Evolutionary conservation across 345 rosid species (phyloP).

Genomic region (Limnanthes douglasii): DNA sequence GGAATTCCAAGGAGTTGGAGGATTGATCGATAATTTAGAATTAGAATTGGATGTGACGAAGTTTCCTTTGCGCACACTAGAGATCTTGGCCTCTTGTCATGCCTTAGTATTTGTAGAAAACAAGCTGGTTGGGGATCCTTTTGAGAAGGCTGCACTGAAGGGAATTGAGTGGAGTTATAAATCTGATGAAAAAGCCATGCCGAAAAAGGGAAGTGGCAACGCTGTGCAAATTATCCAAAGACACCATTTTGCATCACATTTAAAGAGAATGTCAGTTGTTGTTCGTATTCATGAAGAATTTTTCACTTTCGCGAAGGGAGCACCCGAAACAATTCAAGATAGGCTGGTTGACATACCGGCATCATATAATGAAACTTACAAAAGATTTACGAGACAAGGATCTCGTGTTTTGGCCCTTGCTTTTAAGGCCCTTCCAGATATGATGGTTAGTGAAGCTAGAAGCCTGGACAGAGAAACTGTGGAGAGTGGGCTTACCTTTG

Average conservation of each 20-base stretch:
- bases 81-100: constrained; percentile 98
- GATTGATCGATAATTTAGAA: constrained; percentile 34
- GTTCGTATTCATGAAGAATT: constrained; percentile 75
- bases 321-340: constrained; percentile 96
- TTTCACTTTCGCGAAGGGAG: constrained; percentile 95
- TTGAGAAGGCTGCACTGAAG: constrained; percentile 96
- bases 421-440: constrained; percentile 83
- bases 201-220: constrained; percentile 87
- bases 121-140: constrained; percentile 99
- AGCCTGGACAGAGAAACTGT: constrained; percentile 85
- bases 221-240: constrained; percentile 96
- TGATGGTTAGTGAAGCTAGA: constrained; percentile 96
- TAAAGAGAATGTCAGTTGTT: constrained; percentile 93
- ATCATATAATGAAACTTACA: constrained; percentile 64
- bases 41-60: constrained; percentile 78
- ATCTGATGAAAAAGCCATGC: constrained; percentile 98
- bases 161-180: constrained; percentile 99
- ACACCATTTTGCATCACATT: constrained; percentile 93
- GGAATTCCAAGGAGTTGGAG: constrained; percentile 92
- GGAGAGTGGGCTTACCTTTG: constrained; percentile 86
- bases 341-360: constrained; percentile 65
- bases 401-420: constrained; percentile 99
- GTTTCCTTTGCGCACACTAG: constrained; percentile 53
- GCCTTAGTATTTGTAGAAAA: constrained; percentile 95
- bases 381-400: constrained; percentile 94